These are phyloP conservation scores for Casuarina glauca DNA, from an alignment of 306 rosid species.

Conservation along the genomic window DNA sequence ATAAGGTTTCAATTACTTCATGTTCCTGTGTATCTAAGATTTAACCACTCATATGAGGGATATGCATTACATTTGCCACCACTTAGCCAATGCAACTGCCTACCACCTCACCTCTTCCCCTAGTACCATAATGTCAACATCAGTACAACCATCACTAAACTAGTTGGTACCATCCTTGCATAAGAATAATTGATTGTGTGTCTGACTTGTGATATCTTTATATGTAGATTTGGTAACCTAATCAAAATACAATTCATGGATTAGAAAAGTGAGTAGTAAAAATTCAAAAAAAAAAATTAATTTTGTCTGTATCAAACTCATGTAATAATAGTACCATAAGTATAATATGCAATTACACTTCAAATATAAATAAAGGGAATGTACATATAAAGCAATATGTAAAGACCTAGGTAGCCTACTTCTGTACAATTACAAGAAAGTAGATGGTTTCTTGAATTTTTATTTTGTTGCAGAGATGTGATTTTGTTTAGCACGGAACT, in stretches of 20 bases:
- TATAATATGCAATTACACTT: not conserved
- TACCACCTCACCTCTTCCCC: not conserved
- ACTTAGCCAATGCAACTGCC: not conserved
- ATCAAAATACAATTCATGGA: not conserved
- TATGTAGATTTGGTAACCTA: not conserved
- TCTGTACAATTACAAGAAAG: not conserved
- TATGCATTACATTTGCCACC: not conserved
- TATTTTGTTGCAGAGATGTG: not conserved
- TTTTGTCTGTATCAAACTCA: not conserved
- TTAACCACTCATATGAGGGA: not conserved
- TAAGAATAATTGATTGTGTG: not conserved
- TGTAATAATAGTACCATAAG: not conserved
- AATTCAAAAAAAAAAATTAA: not conserved
- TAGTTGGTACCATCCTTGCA: not conserved
- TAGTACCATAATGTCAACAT: not conserved
- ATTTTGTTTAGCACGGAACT: conserved; percentile 31
- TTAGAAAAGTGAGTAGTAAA: not conserved
- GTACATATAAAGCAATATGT: not conserved
- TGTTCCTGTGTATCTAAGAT: not conserved
- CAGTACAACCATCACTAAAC: not conserved
- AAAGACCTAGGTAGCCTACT: too few relatives aligned
- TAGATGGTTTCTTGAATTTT: not conserved
- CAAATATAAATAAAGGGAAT: not conserved
- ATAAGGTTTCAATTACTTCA: not conserved
- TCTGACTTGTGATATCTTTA: not conserved